phyloP scores from a whole-genome alignment of 2,329 filamentous ascomycete genomes.

The Fusarium euwallaceae region DNA sequence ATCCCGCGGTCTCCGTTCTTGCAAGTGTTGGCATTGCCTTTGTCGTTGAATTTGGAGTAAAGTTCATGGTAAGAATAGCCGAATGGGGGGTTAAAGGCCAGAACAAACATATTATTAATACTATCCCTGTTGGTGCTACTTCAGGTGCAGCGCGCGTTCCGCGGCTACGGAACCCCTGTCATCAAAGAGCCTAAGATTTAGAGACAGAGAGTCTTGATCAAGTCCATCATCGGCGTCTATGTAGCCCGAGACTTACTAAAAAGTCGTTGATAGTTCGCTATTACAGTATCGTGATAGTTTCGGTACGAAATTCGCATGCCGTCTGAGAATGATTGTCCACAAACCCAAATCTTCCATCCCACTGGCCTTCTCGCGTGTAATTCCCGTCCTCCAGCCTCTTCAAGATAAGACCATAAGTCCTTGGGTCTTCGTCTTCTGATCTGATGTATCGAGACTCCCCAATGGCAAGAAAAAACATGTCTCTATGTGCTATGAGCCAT shows the following conservation, averaged over 20 bases:
- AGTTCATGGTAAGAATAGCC: not conserved
- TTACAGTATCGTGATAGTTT: not conserved
- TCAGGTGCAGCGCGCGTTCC: not conserved
- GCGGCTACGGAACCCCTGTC: not conserved
- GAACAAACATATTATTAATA: not conserved
- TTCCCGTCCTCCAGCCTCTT: not conserved
- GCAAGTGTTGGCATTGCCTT: not conserved
- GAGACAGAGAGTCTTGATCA: no score
- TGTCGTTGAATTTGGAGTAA: not conserved
- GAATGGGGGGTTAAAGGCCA: not conserved
- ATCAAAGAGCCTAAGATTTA: not conserved
- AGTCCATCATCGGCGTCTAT: no score
- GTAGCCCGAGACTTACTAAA: not conserved
- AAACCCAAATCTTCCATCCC: not conserved
- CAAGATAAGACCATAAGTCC: not conserved
- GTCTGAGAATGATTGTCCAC: not conserved
- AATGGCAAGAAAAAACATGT: not conserved
- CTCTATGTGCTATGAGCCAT: not conserved
- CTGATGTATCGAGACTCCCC: not conserved
- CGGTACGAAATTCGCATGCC: not conserved
- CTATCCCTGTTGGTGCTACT: not conserved
- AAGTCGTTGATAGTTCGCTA: not conserved
- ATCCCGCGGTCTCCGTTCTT: not conserved
- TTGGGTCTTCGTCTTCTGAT: not conserved
- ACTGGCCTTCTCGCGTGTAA: not conserved